These are phyloP conservation scores for Trichoderma aggressivum DNA, from an alignment of 2,329 filamentous ascomycete genomes.

Conservation along the genomic window DNA sequence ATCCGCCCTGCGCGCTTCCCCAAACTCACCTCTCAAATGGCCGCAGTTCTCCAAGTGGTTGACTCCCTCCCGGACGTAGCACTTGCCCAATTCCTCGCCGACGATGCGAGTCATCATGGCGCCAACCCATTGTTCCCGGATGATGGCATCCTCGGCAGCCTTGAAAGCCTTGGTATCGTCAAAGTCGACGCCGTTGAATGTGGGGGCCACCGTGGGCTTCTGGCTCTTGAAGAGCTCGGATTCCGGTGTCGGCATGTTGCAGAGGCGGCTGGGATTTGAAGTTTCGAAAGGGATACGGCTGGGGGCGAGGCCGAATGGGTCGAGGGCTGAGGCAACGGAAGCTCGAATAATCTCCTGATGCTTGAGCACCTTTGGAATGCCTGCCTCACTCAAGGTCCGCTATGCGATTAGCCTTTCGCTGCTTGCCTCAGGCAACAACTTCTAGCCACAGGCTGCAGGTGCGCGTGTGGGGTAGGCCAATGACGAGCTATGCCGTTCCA, in stretches of 20 bases:
- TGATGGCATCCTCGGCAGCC: slow-evolving; percentile 75
- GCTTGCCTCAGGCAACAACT: slow-evolving; percentile 18
- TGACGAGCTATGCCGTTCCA: neutral
- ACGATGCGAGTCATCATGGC: slow-evolving; percentile 86
- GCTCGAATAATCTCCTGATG: slow-evolving; percentile 22
- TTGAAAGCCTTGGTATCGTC: slow-evolving; percentile 78
- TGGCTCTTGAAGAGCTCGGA: slow-evolving; percentile 77
- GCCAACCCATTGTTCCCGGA: slow-evolving; percentile 84
- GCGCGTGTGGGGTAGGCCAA: slow-evolving; percentile 17
- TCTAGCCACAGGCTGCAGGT: slow-evolving; percentile 10
- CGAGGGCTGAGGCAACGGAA: slow-evolving; percentile 18
- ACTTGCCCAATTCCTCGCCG: slow-evolving; percentile 79
- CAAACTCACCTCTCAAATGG: slow-evolving; percentile 68
- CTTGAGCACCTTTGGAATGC: slow-evolving; percentile 27
- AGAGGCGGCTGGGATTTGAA: slow-evolving; percentile 20
- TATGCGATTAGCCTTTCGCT: neutral
- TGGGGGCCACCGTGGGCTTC: slow-evolving; percentile 78
- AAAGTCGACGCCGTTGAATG: slow-evolving; percentile 84
- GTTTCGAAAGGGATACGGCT: neutral
- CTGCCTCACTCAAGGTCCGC: slow-evolving; percentile 5
- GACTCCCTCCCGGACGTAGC: slow-evolving; percentile 78
- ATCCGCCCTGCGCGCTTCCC: neutral
- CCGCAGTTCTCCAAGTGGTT: slow-evolving; percentile 89
- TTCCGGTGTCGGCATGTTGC: slow-evolving; percentile 75
- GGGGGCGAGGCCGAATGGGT: slow-evolving; percentile 19